Evolutionary conservation across 805 yeast species (phyloP), one percentile per base, ranked within the genome.

Genomic region (Myxozyma neotropica): DNA sequence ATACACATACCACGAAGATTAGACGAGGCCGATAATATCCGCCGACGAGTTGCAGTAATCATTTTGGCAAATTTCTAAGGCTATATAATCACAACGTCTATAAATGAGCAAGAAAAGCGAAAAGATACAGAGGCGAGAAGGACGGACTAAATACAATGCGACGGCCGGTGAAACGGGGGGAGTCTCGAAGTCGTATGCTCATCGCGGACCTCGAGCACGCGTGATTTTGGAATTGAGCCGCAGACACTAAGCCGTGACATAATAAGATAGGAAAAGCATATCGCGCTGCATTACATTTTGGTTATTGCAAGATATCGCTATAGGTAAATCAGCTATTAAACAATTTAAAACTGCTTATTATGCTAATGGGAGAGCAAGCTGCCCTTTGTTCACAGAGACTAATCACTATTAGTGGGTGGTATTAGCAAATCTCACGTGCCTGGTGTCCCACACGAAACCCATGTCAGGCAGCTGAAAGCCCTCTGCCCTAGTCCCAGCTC

Each of bases 1-100:
- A 15, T 15, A 7, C 19, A 36, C 52, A 17, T 48, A 48, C 52
- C 35, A 43, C 52, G 52, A 48, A 48, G 52, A 48, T 15, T 23
- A 3, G 43, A 15, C 15, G 52, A 48, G 4, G 43, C 52, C 24
- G 52, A 35, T 23, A 48, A 23, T 48, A 48, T 48, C 52, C 52
- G 52, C 21, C 52, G 52, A 23, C 52, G 52, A 3, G 52, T 33
- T n/a, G 43, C 52, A 4, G 33, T 10, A 10, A 35, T 6, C 52
- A 48, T 48, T 48, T 46, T 31, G 7, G 27, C 27, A 29, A n/a
- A 31, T 13, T 42, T 4, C 27, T 12, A 42, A 13, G 27, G 19
- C 45, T n/a, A n/a, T n/a, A n/a, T n/a, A 42, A 23, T 42, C 19
- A 38, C 13, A 5, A 7, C 6, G 13, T 23, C 15, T 6, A 42